Base-by-base conservation (phyloP, 345 rosid genomes). In the Populus deltoides region DNA sequence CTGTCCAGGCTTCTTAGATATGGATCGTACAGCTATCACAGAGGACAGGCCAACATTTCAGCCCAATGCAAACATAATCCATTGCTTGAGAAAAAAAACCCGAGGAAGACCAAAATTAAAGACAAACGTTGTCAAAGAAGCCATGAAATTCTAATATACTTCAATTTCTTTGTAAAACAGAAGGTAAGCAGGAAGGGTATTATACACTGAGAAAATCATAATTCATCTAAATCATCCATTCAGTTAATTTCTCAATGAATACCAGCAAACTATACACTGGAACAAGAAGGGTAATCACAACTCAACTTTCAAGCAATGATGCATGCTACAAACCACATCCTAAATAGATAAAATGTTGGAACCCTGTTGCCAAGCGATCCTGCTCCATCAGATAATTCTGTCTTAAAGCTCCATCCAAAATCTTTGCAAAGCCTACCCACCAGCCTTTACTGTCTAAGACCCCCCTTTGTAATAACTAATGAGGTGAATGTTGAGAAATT, bases 271-370 rank as follows among this genome's bases (percentile, higher is more conserved):
- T 65, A 65, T 71, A 51, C 53, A 17, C 8, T 12, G 22, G 66
- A 71, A 49, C 65, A 65, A 17, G 18, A 20, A 47, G 51, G 43
- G 36, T 15, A 33, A 51, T 18, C 38, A 33, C 27, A 47, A 78
- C 76, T 36, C 75, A 8, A 71, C 13, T 45, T 70, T 11, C 70
- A 63, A 18, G 33, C 71, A 36, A 35, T 13, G 53, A 20, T 18
- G 41, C 76, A 49, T 72, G 5, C 25, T 35, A 25, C 72, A 72
- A 67, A 72, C 72, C 55, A 78, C 31, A 35, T 49, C 39, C 67
- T 53, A 66, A 53, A 72, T 51, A 65, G 36, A 63, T 36, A n/a
- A 72, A 53, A 67, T 38, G 66, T 17, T 73, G 59, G 67, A 66
- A 39, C 74, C 70, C 39, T 63, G 53, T 20, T 6, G n/a, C 71